Percentiles rank a stretch among this genome's conserved stretches.
Evolutionary conservation across 805 yeast species (phyloP).

Genomic region (Zygoascus tannicola): DNA sequence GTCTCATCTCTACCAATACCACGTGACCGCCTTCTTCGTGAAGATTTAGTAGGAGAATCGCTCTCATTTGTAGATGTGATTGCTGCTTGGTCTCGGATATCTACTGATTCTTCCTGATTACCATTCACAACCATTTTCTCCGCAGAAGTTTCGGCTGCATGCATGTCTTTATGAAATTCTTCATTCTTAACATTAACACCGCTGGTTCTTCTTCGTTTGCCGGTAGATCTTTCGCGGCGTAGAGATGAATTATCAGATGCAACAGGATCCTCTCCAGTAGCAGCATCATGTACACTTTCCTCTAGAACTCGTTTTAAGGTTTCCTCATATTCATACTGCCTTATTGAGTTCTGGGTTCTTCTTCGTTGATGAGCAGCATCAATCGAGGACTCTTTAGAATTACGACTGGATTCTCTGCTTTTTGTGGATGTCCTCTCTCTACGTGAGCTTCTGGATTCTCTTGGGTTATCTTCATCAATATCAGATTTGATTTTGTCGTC

Average conservation of each 20-base stretch:
- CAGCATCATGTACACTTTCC: constrained; percentile 30
- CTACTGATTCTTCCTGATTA: not conserved
- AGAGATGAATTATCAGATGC: not conserved
- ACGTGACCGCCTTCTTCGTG: not conserved
- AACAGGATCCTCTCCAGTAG: not conserved
- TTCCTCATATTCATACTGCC: constrained; percentile 19
- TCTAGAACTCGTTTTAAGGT: constrained; percentile 32
- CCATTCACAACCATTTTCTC: not conserved
- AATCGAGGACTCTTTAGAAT: not conserved
- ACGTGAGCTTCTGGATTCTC: constrained; percentile 2
- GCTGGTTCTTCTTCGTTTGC: not conserved
- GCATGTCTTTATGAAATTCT: constrained; percentile 7
- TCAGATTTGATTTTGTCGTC: too few species aligned
- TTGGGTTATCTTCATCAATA: not conserved
- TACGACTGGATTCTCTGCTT: not conserved
- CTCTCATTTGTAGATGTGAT: not conserved
- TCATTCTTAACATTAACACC: constrained; percentile 17
- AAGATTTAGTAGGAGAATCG: not conserved
- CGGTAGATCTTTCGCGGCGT: not conserved
- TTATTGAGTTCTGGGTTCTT: constrained; percentile 14
- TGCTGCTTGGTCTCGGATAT: not conserved
- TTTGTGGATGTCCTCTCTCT: not conserved
- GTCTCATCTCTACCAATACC: not conserved
- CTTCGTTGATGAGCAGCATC: constrained; percentile 7
- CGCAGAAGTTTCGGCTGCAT: not conserved